Evolutionary conservation across 2,329 filamentous ascomycete genomes (phyloP), one percentile per base, ranked within the genome.

Genomic region (Cordyceps cateniannulata): DNA sequence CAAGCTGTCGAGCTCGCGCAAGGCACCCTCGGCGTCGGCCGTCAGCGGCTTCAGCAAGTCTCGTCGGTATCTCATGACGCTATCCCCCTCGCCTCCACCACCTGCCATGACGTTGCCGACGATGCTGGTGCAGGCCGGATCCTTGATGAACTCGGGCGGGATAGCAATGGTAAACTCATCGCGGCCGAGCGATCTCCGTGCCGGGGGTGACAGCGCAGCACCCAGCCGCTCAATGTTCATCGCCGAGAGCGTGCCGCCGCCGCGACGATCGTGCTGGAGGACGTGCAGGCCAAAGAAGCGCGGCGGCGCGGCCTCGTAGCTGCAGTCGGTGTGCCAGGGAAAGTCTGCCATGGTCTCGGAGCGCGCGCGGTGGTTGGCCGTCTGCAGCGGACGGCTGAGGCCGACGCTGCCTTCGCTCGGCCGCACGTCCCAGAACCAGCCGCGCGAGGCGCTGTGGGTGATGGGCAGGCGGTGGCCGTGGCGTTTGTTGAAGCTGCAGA

Each of bases 371-470:
- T 58, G 54, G 44, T 58, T 22, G 70, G 73, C 27, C 72, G 69
- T 24, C 66, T 63, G 42, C 67, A 67, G 49, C 75, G 71, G 58
- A 7, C 29, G 29, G 8, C 8, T 9, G 29, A 7, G 8, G 69
- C 71, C 32, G 25, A 66, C 14, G 49, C 60, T 10, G 60, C 50
- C 44, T 62, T 69, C 2, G 73, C 54, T 58, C 22, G 54, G 76
- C 1, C 72, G 71, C 3, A 77, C 69, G 50, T 78, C 76, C 76
- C 76, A 78, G 62, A 78, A 78, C 76, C 75, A 78, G 3, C 76
- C 76, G 4, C 70, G 69, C 0, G 66, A 69, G 1, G 75, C 74
- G 62, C 75, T 78, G 62, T 78, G 76, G 0, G 70, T 63, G 25
- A 77, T 76, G 5, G 76, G 76, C 0, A 77, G 68, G 4, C 64